These are phyloP conservation scores for Trichoderma parareesei DNA, from an alignment of 495 filamentous ascomycete species.

Conservation along the genomic window DNA sequence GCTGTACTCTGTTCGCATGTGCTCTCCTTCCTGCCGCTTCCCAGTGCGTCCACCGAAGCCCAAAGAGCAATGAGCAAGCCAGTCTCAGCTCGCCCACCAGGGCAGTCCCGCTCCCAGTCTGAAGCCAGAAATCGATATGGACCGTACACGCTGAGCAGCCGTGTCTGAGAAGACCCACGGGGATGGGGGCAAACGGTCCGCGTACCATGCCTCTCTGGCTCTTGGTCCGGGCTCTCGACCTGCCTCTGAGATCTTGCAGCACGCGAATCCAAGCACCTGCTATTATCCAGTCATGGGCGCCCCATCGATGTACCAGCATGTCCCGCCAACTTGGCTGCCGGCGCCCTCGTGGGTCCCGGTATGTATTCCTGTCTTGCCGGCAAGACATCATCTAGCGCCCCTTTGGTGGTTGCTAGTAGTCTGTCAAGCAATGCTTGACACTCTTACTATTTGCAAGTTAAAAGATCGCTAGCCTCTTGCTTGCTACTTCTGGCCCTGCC, in stretches of 20 bases:
- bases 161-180: background rate
- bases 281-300: background rate
- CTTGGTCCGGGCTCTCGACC: background rate
- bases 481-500: background rate
- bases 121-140: background rate
- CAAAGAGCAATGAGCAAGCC: background rate
- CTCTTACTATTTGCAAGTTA: background rate
- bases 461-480: background rate
- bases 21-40: background rate
- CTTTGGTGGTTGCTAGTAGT: background rate
- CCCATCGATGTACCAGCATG: background rate
- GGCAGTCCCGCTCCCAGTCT: background rate
- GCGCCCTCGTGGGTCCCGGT: slow-evolving; percentile 8
- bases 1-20: background rate
- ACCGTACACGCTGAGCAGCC: background rate
- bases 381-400: slow-evolving; percentile 3
- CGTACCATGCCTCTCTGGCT: slow-evolving; percentile 5
- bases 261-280: background rate
- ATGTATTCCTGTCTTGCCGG: slow-evolving; percentile 8
- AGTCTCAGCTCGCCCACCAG: background rate
- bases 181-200: background rate
- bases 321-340: slow-evolving; percentile 5
- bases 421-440: slow-evolving; percentile 2
- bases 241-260: background rate
- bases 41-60: background rate